phyloP scores from a whole-genome alignment of 2,329 filamentous ascomycete species.

The Samsoniella hepiali region DNA sequence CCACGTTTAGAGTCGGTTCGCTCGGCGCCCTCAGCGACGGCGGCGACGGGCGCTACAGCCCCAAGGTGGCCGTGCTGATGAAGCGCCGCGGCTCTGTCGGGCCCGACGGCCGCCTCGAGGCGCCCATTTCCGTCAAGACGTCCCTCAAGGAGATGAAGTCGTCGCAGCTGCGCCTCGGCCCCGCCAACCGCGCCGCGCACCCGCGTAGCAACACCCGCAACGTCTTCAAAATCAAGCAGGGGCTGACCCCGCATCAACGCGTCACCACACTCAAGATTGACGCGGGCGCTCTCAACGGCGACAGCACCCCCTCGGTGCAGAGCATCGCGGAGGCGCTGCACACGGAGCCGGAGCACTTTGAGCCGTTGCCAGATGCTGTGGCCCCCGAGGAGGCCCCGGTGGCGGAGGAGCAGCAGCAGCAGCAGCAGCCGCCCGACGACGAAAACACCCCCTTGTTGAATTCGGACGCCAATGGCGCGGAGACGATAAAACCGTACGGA shows the following conservation, averaged over 20 bases:
- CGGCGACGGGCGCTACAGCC: slow-evolving; percentile 39
- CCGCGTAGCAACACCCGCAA: slow-evolving; percentile 58
- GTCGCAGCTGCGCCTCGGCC: slow-evolving; percentile 62
- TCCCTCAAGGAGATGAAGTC: slow-evolving; percentile 61
- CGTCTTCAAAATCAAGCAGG: slow-evolving; percentile 64
- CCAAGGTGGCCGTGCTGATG: slow-evolving; percentile 56
- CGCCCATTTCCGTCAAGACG: slow-evolving; percentile 53
- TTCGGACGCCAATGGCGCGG: slow-evolving; percentile 27
- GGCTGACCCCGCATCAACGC: slow-evolving; percentile 26
- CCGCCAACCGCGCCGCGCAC: slow-evolving; percentile 63
- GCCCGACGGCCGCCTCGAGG: slow-evolving; percentile 48
- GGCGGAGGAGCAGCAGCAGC: neutral
- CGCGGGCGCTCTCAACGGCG: neutral
- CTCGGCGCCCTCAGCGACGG: slow-evolving; percentile 37
- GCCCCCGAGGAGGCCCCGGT: neutral
- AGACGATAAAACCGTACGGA: slow-evolving; percentile 19
- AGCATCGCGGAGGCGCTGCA: slow-evolving; percentile 9
- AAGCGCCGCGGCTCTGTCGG: slow-evolving; percentile 56
- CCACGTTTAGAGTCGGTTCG: slow-evolving; percentile 33
- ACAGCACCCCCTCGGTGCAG: neutral
- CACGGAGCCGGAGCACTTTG: slow-evolving; percentile 15
- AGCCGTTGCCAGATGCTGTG: slow-evolving; percentile 21
- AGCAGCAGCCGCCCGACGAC: slow-evolving; percentile 16
- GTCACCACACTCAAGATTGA: slow-evolving; percentile 21
- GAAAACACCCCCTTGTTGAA: slow-evolving; percentile 33